Conservation (phyloP, 768 basidiomycete species). For the Mycena floridula region DNA sequence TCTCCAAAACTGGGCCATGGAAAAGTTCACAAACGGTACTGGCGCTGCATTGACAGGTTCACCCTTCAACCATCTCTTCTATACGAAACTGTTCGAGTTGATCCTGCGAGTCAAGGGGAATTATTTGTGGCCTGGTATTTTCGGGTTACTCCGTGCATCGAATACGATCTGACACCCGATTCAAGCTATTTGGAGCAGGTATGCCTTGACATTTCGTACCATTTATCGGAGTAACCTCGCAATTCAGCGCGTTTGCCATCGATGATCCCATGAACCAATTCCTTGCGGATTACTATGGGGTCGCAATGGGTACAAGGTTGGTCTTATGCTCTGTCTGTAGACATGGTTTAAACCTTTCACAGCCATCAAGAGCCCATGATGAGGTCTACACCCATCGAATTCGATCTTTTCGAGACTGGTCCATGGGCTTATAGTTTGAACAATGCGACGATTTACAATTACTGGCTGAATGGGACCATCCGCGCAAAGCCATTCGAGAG, state of each 20-base stretch:
- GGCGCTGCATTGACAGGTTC: slow-evolving; percentile 40
- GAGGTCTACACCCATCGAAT: slow-evolving; percentile 64
- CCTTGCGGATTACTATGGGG: slow-evolving; percentile 57
- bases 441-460: slow-evolving; percentile 47
- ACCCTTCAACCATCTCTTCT: slow-evolving; percentile 61
- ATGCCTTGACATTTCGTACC: slow-evolving; percentile 3
- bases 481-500: slow-evolving; percentile 57
- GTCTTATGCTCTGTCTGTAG: background rate
- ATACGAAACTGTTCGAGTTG: slow-evolving; percentile 58
- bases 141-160: background rate
- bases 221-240: background rate
- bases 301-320: slow-evolving; percentile 67
- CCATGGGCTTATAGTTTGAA: slow-evolving; percentile 61
- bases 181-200: slow-evolving; percentile 39
- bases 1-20: slow-evolving; percentile 64
- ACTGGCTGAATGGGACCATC: slow-evolving; percentile 55
- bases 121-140: slow-evolving; percentile 62
- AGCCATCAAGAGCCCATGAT: slow-evolving; percentile 75
- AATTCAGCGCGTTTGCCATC: slow-evolving; percentile 41
- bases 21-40: slow-evolving; percentile 62
- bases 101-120: slow-evolving; percentile 64
- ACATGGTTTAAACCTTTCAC: background rate
- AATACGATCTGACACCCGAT: background rate
- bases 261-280: slow-evolving; percentile 59
- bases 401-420: slow-evolving; percentile 48